Evolutionary conservation across 257 asterid genomes (phyloP).

Genomic region (Solanum chilense): DNA sequence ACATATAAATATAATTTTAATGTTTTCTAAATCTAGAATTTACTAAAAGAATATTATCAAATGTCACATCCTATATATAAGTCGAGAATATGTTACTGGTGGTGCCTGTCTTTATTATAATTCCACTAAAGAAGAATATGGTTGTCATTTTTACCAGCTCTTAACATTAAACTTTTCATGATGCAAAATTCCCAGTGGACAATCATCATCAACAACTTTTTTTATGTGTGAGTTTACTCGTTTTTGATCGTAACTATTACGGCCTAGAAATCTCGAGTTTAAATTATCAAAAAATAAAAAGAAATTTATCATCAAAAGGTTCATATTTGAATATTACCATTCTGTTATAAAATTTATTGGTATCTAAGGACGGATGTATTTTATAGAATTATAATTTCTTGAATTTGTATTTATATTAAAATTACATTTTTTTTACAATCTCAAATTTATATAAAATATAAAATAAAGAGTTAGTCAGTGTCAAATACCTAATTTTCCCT

Average conservation of each 20-base stretch:
- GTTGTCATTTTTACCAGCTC: neutral
- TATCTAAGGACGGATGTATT: neutral
- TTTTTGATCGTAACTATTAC: neutral
- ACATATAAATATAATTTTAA: no score
- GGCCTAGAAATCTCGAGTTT: fast-evolving
- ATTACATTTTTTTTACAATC: neutral
- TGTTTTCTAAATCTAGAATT: no score
- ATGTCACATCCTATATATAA: neutral
- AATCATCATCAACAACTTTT: neutral
- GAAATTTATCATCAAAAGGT: neutral
- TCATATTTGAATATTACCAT: no score
- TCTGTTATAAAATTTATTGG: neutral
- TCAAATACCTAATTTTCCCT: neutral
- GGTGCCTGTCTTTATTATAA: neutral
- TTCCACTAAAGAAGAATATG: neutral
- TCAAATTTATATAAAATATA: neutral
- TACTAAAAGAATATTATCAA: neutral
- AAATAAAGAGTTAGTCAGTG: neutral
- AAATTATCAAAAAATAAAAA: neutral
- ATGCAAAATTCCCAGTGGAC: neutral
- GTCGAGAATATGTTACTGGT: neutral
- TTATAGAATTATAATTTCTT: neutral
- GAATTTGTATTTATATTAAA: neutral
- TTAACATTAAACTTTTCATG: neutral
- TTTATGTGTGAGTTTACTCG: neutral